These are phyloP conservation scores for Terfezia boudieri DNA, from an alignment of 495 filamentous ascomycete species.

Conservation along the genomic window DNA sequence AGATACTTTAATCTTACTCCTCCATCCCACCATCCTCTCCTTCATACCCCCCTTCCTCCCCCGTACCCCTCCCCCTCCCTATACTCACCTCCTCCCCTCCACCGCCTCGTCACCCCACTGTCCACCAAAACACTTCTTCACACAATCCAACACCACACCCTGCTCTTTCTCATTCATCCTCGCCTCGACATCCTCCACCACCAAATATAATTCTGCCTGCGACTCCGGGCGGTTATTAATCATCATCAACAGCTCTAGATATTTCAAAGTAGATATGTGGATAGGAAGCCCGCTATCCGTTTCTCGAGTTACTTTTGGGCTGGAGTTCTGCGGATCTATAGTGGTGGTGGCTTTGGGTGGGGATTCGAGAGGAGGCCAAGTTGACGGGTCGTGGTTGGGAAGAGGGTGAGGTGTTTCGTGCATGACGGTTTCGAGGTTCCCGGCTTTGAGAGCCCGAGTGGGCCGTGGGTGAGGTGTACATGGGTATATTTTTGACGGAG, in stretches of 20 bases:
- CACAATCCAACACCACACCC: constrained; percentile 19
- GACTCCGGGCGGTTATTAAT: constrained; percentile 30
- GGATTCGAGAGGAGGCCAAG: too few relatives aligned
- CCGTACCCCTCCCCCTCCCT: too few relatives aligned
- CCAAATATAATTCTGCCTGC: constrained; percentile 23
- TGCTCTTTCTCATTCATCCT: constrained; percentile 23
- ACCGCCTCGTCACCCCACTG: neutral
- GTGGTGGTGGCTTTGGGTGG: too few relatives aligned
- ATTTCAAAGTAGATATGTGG: constrained; percentile 19
- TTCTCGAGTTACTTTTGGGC: too few relatives aligned
- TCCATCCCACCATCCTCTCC: too few relatives aligned
- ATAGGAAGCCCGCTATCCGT: too few relatives aligned
- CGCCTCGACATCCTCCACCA: constrained; percentile 29
- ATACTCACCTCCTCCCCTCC: neutral
- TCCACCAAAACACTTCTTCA: neutral
- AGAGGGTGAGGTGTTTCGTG: constrained; percentile 23
- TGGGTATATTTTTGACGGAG: constrained; percentile 18
- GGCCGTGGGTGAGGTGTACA: constrained; percentile 9
- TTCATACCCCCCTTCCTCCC: too few relatives aligned
- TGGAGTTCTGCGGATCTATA: too few relatives aligned
- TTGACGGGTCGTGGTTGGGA: neutral
- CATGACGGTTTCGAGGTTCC: constrained; percentile 25
- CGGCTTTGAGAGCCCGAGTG: constrained; percentile 19
- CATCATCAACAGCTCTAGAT: constrained; percentile 41
- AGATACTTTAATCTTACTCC: too few relatives aligned